Percentiles rank a stretch among this genome's conserved stretches.
Evolutionary conservation across 2,329 filamentous ascomycete species (phyloP).

Genomic region (Nannizzia gypsea): DNA sequence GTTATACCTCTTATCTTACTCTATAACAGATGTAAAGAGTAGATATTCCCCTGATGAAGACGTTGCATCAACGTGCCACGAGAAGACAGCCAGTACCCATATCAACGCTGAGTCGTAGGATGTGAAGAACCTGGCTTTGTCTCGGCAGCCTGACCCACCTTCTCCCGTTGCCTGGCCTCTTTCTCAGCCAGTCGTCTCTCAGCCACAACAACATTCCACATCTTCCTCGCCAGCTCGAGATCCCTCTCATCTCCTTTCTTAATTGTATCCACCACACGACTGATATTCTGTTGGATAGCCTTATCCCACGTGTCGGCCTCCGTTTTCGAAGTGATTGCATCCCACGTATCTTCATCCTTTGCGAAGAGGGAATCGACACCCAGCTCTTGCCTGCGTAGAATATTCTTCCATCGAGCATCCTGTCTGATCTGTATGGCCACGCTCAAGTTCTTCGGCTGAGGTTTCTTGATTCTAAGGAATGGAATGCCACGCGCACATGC

Average conservation of each 20-base stretch:
- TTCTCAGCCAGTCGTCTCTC: conserved; percentile 27
- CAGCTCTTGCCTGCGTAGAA: conserved; percentile 24
- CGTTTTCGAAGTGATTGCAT: conserved; percentile 20
- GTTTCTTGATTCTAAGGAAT: conserved; percentile 35
- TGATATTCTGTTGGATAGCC: not conserved
- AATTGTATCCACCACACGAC: conserved; percentile 9
- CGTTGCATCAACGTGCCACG: not conserved
- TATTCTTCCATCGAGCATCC: conserved; percentile 24
- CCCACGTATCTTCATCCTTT: conserved; percentile 34
- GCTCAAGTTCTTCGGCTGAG: conserved; percentile 31
- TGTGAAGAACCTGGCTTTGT: not conserved
- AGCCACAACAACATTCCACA: conserved; percentile 32
- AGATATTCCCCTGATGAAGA: not conserved
- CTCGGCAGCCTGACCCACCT: not conserved
- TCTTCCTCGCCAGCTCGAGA: conserved; percentile 21
- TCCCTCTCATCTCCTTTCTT: conserved; percentile 21
- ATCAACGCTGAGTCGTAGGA: not conserved
- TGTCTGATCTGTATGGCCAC: conserved; percentile 27
- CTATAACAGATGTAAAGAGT: not conserved
- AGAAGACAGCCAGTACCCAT: not conserved
- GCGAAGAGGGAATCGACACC: conserved; percentile 23
- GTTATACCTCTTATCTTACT: not conserved
- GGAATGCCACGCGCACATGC: conserved; percentile 34
- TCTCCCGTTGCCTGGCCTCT: conserved; percentile 18
- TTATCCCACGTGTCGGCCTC: conserved; percentile 18